Evolutionary conservation across 805 yeast species (phyloP).

Genomic region (Candida odintsovae): DNA sequence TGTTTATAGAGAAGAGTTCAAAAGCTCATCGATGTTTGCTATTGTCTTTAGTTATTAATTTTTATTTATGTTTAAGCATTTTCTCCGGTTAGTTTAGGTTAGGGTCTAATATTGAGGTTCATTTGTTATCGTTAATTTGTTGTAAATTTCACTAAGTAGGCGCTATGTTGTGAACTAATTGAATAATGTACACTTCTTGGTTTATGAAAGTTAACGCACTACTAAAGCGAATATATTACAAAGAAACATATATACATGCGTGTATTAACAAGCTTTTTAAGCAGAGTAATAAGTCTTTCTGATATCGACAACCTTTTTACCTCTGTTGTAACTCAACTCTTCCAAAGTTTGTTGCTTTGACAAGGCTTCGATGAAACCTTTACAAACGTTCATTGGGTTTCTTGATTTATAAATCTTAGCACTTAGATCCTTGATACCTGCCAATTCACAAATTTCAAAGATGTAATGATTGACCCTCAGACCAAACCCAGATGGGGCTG

Average conservation of each 20-base stretch:
- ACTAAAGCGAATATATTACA: too few species aligned
- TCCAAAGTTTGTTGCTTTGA: slow-evolving; percentile 74
- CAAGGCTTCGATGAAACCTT: slow-evolving; percentile 84
- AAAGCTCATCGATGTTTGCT: not conserved
- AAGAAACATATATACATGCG: not conserved
- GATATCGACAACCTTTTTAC: slow-evolving; percentile 91
- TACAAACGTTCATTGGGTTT: slow-evolving; percentile 91
- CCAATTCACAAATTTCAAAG: slow-evolving; percentile 85
- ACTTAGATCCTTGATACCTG: slow-evolving; percentile 89
- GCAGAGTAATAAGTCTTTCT: slow-evolving; percentile 79
- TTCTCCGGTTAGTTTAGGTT: not conserved
- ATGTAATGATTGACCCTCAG: slow-evolving; percentile 86
- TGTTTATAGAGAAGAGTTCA: not conserved
- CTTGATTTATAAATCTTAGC: slow-evolving; percentile 91
- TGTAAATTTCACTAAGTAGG: not conserved
- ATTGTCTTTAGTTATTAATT: not conserved
- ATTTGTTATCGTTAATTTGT: not conserved
- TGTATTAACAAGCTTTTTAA: slow-evolving; percentile 18
- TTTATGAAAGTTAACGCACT: too few species aligned
- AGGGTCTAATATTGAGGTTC: not conserved
- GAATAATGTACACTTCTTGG: too few species aligned
- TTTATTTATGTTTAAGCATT: not conserved
- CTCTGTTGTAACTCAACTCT: slow-evolving; percentile 86
- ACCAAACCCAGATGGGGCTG: slow-evolving; percentile 93
- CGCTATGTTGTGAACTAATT: too few species aligned